Base-by-base conservation (phyloP, 306 rosid genomes). In the Rubus idaeus region DNA sequence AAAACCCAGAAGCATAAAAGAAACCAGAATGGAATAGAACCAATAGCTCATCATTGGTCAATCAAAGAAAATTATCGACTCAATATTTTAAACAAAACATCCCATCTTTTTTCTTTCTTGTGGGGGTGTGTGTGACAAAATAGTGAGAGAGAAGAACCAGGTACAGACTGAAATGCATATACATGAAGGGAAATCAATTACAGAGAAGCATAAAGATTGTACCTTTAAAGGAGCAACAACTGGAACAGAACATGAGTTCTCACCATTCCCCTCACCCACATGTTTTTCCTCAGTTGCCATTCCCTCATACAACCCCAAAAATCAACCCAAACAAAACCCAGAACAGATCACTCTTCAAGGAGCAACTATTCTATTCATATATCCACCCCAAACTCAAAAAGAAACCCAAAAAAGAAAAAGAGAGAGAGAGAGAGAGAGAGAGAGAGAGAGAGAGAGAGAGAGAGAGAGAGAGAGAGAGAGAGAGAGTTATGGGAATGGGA, bases 201-300 rank as follows among this genome's bases (percentile, higher is more conserved):
- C 45, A 35, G 41, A 37, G 79, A 75, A 76, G 45, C 65, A 73
- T 3, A 42, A 74, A 45, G 58, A 23, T 60, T 6, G 47, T 56
- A 93, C 98, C 98, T 83, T 87, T 4, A 61, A 88, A 30, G 35
- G 35, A 30, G 35, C 35, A 83, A 82, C 44, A 83, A 83, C 51
- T 47, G 82, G 86, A 76, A 68, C 78, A 71, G 85, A 77, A 68
- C 68, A 23, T 3, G 88, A 84, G 76, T 64, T 61, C 16, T 64
- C 42, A 61, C 74, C 72, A 56, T 45, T 76, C 10, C 20, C 68
- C 21, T 81, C 78, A 81, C 68, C 72, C 68, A 64, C 81, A 70
- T 79, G 81, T 79, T 87, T 87, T 63, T 82, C 86, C 44, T 76
- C 77, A 53, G 79, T 70, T 82, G 55, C 89, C 97, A 90, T 90